phyloP scores from a whole-genome alignment of 129 eudicot genomes.

The Flaveria brownii region DNA sequence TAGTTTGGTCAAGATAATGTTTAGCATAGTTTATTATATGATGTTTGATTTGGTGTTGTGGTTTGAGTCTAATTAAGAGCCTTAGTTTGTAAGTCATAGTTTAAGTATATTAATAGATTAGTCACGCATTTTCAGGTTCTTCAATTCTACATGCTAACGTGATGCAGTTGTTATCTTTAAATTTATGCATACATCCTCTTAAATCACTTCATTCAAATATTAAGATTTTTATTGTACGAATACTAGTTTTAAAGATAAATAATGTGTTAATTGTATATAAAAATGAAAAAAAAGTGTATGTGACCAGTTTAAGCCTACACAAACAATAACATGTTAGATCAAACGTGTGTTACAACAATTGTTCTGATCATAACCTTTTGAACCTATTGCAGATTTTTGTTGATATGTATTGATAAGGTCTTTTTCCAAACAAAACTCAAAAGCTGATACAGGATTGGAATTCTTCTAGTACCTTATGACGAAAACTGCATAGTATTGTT shows the following conservation, averaged over 20 bases:
- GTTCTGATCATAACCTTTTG: conserved; percentile 2
- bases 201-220: neutral
- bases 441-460: neutral
- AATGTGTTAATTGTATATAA: neutral
- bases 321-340: neutral
- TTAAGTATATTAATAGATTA: too few relatives aligned
- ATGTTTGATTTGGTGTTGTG: too few relatives aligned
- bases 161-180: too few relatives aligned
- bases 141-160: too few relatives aligned
- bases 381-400: conserved; percentile 36
- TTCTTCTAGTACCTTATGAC: neutral
- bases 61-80: too few relatives aligned
- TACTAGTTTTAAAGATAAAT: neutral
- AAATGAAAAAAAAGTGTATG: neutral
- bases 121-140: too few relatives aligned
- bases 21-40: too few relatives aligned
- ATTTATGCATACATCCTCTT: too few relatives aligned
- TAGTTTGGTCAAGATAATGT: too few relatives aligned
- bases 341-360: neutral
- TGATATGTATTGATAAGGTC: conserved; percentile 20
- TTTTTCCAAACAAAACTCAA: neutral
- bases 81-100: too few relatives aligned
- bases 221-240: neutral
- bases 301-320: neutral
- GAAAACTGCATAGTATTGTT: neutral